phyloP scores from a whole-genome alignment of 1,284 basidiomycete species.

The Malassezia equina region DNA sequence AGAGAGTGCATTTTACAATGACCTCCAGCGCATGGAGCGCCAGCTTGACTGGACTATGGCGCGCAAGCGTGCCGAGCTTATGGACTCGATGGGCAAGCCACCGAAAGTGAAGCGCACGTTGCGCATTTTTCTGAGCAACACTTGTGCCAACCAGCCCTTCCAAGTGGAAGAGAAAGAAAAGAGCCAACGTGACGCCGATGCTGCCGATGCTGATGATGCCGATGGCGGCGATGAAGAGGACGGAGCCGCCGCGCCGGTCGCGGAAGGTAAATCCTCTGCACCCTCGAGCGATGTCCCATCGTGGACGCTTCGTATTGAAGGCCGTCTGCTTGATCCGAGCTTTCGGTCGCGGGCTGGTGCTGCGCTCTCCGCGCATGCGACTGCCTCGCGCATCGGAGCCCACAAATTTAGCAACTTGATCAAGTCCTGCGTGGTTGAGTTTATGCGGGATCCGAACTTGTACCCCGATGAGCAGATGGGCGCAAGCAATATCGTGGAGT shows the following conservation, averaged over 20 bases:
- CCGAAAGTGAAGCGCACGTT: slow-evolving; percentile 63
- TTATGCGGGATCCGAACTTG: slow-evolving; percentile 70
- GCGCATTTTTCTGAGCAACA: slow-evolving; percentile 78
- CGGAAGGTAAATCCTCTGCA: slow-evolving; percentile 45
- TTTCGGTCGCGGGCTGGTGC: slow-evolving; percentile 37
- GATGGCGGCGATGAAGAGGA: slow-evolving; percentile 16
- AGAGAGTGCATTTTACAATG: slow-evolving; percentile 65
- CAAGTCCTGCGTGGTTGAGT: slow-evolving; percentile 72
- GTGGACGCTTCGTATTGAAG: slow-evolving; percentile 81
- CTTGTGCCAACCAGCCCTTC: slow-evolving; percentile 64
- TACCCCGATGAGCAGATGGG: slow-evolving; percentile 55
- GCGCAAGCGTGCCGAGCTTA: slow-evolving; percentile 70
- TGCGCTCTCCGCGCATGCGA: slow-evolving; percentile 37
- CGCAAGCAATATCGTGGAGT: slow-evolving; percentile 42
- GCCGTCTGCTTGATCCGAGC: slow-evolving; percentile 59
- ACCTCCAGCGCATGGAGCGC: slow-evolving; percentile 75
- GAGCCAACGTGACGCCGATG: slow-evolving; percentile 13
- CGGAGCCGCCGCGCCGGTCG: slow-evolving; percentile 19
- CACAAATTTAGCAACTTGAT: slow-evolving; percentile 75
- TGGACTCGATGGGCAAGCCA: slow-evolving; percentile 44
- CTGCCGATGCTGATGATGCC: slow-evolving; percentile 21
- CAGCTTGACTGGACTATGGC: slow-evolving; percentile 91
- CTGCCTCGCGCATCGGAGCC: slow-evolving; percentile 33
- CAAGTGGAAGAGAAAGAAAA: slow-evolving; percentile 30
- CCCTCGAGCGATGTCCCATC: slow-evolving; percentile 59